These are phyloP conservation scores for Penicillium egyptiacum DNA, from an alignment of 495 filamentous ascomycete genomes.

Conservation along the genomic window DNA sequence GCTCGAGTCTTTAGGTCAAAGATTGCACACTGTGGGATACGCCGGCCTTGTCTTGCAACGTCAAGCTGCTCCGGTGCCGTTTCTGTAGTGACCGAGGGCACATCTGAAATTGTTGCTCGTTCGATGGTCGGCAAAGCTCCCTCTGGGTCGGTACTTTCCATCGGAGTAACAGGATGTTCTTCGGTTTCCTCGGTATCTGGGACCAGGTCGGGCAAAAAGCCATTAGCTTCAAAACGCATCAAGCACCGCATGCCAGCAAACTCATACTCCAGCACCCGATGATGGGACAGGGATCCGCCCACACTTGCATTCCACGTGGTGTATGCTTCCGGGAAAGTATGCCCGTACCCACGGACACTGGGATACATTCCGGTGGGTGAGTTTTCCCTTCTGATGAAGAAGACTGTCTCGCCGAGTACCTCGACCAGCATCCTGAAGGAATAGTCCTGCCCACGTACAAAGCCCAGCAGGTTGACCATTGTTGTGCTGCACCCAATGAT, in stretches of 20 bases:
- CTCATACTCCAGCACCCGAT: slow-evolving; percentile 59
- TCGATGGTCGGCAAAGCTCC: slow-evolving; percentile 12
- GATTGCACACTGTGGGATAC: slow-evolving; percentile 45
- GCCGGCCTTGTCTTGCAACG: slow-evolving; percentile 9
- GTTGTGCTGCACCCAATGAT: slow-evolving; percentile 64
- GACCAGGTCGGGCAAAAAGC: slow-evolving; percentile 45
- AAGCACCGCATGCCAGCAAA: slow-evolving; percentile 56
- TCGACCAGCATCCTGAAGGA: slow-evolving; percentile 62
- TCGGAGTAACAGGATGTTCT: background rate
- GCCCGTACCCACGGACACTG: slow-evolving; percentile 58
- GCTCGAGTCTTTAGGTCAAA: slow-evolving; percentile 69
- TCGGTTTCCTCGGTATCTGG: background rate
- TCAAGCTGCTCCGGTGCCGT: slow-evolving; percentile 5
- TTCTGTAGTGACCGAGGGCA: background rate
- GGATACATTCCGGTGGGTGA: slow-evolving; percentile 52
- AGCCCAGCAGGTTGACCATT: slow-evolving; percentile 56
- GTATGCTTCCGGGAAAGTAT: slow-evolving; percentile 63
- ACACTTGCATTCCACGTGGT: slow-evolving; percentile 57
- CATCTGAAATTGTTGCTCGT: background rate
- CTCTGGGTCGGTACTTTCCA: slow-evolving; percentile 3
- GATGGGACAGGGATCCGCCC: slow-evolving; percentile 57
- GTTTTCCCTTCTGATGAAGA: slow-evolving; percentile 61
- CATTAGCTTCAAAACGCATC: slow-evolving; percentile 64
- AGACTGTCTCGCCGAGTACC: slow-evolving; percentile 58
- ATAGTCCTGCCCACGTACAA: slow-evolving; percentile 47